Percentiles rank a stretch among this genome's conserved stretches.
Evolutionary conservation across 257 asterid genomes (phyloP).

Genomic region (Paulownia fortunei): DNA sequence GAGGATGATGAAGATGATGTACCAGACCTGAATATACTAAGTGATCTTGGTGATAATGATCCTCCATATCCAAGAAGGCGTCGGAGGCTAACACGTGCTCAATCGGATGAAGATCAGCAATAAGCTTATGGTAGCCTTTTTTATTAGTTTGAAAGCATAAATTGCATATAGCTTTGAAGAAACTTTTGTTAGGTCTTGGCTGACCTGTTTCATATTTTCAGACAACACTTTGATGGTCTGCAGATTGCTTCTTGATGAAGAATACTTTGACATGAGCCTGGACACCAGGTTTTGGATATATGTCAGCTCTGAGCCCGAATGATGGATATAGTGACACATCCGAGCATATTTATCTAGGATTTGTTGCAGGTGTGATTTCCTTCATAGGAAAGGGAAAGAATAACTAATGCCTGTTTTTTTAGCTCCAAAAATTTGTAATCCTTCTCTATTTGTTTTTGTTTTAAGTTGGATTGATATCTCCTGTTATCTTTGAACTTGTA

Average conservation of each 20-base stretch:
- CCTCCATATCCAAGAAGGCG: constrained; percentile 54
- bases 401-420: constrained; percentile 10
- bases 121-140: constrained; percentile 24
- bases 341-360: not conserved
- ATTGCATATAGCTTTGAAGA: constrained; percentile 20
- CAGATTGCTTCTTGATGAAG: constrained; percentile 31
- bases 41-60: constrained; percentile 49
- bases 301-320: not conserved
- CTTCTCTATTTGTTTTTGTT: not conserved
- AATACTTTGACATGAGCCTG: constrained; percentile 6
- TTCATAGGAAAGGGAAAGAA: constrained; percentile 14
- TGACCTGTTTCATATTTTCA: constrained; percentile 15
- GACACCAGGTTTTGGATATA: not conserved
- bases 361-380: constrained; percentile 24
- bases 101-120: constrained; percentile 49
- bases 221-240: constrained; percentile 13
- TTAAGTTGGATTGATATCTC: not conserved
- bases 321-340: not conserved
- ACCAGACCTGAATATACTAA: constrained; percentile 36
- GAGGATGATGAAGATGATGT: constrained; percentile 40
- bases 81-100: constrained; percentile 59
- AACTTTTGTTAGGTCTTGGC: constrained; percentile 1
- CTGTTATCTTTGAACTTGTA: not conserved
- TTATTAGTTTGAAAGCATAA: not conserved
- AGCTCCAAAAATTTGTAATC: constrained; percentile 6